Conservation (phyloP, 208 protist species). For the Leptomonas seymouri region DNA sequence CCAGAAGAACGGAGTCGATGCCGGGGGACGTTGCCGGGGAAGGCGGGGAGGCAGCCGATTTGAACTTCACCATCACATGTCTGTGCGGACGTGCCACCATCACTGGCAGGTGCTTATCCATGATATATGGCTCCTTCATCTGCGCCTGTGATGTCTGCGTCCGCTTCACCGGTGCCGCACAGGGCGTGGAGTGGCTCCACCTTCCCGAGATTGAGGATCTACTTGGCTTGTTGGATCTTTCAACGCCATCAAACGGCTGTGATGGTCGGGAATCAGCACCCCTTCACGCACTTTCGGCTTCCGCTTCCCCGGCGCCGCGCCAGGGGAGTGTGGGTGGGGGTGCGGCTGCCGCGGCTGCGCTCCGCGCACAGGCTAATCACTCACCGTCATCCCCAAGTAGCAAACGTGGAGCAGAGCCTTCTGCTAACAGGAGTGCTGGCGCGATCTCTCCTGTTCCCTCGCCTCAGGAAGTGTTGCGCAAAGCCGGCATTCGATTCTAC, state of each 20-base stretch:
- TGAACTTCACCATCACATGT: slow-evolving; percentile 54
- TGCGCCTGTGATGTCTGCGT: slow-evolving; percentile 70
- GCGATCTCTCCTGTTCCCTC: not conserved
- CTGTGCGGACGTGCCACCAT: slow-evolving; percentile 48
- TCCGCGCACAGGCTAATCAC: slow-evolving; percentile 11
- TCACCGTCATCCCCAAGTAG: not conserved
- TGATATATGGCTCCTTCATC: slow-evolving; percentile 79
- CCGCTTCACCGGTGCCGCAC: slow-evolving; percentile 39
- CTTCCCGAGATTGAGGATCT: slow-evolving; percentile 48
- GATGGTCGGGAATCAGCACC: not conserved
- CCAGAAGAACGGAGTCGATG: not conserved
- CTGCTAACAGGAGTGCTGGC: not conserved
- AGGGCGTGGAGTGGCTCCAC: slow-evolving; percentile 83
- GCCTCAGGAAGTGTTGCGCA: not conserved
- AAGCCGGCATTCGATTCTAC: slow-evolving; percentile 16
- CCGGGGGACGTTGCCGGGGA: not conserved
- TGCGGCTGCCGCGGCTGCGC: slow-evolving; percentile 19
- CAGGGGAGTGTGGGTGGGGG: slow-evolving; percentile 18
- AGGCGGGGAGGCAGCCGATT: slow-evolving; percentile 13
- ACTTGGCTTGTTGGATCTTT: slow-evolving; percentile 15
- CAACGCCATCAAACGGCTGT: not conserved
- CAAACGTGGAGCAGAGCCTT: too few relatives aligned
- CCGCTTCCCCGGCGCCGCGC: not conserved
- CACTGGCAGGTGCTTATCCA: slow-evolving; percentile 46
- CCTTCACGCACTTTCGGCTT: not conserved